Evolutionary conservation across 164 flowering plant genomes (phyloP).

Genomic region (Amborella trichopoda): DNA sequence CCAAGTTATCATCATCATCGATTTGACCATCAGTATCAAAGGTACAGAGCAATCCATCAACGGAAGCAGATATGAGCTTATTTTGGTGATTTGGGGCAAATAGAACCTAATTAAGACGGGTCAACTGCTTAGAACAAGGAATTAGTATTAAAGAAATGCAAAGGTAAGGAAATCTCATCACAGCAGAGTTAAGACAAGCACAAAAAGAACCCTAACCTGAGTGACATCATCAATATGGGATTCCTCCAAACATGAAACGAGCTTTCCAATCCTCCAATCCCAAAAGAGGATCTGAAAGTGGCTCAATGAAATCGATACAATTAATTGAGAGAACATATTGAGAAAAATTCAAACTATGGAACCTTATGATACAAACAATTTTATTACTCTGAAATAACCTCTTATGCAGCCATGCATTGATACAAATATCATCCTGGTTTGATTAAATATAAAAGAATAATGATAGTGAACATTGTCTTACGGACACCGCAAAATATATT

Average conservation of each 20-base stretch:
- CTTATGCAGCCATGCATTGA: too few relatives aligned
- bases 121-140: background rate
- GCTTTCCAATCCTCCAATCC: constrained; percentile 83
- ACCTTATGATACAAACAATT: too few relatives aligned
- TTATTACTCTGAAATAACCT: too few relatives aligned
- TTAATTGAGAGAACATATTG: background rate
- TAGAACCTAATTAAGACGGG: constrained; percentile 53
- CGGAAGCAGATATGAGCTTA: constrained; percentile 88
- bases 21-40: constrained; percentile 70
- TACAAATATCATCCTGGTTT: too few relatives aligned
- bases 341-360: too few relatives aligned
- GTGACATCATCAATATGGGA: constrained; percentile 94
- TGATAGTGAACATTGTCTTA: too few relatives aligned
- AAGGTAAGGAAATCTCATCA: background rate
- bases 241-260: constrained; percentile 86
- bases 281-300: constrained; percentile 56
- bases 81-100: constrained; percentile 56
- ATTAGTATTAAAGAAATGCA: background rate
- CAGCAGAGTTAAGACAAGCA: background rate
- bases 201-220: constrained; percentile 38
- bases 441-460: too few relatives aligned
- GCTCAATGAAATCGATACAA: background rate
- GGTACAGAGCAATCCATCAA: constrained; percentile 81
- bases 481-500: too few relatives aligned
- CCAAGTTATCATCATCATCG: constrained; percentile 78